phyloP scores from a whole-genome alignment of 176 grass and related monocot genomes.

The Eragrostis nindensis region DNA sequence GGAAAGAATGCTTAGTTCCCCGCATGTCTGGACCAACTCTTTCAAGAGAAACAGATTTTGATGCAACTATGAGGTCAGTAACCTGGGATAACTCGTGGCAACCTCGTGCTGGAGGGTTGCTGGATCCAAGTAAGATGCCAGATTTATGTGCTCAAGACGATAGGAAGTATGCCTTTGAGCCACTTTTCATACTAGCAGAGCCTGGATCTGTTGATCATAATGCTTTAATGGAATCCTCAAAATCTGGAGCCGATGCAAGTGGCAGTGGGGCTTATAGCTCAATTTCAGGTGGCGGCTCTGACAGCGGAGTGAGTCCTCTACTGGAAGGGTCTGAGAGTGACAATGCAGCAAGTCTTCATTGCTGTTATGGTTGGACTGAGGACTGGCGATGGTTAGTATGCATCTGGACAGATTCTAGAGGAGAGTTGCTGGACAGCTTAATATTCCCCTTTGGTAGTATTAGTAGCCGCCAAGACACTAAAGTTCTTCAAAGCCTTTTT shows the following conservation, averaged over 20 bases:
- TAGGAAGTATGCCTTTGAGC: conserved; percentile 91
- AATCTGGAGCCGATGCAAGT: conserved; percentile 67
- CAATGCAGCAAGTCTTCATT: conserved; percentile 78
- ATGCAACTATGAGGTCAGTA: conserved; percentile 78
- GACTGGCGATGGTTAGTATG: conserved; percentile 98
- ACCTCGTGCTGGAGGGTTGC: conserved; percentile 61
- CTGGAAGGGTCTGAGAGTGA: conserved; percentile 64
- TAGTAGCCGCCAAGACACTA: conserved; percentile 95
- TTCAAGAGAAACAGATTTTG: conserved; percentile 85
- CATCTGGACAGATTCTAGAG: conserved; percentile 97
- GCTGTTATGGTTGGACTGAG: conserved; percentile 99
- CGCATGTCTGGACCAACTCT: conserved; percentile 75
- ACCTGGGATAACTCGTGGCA: conserved; percentile 91
- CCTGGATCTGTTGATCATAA: conserved; percentile 78
- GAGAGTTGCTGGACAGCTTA: conserved; percentile 85
- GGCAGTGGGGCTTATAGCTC: conserved; percentile 52
- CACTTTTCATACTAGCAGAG: conserved; percentile 89
- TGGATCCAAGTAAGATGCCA: conserved; percentile 59
- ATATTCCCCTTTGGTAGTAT: conserved; percentile 97
- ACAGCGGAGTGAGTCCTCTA: conserved; percentile 54
- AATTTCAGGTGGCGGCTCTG: conserved; percentile 46
- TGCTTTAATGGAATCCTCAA: conserved; percentile 59
- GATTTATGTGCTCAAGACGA: conserved; percentile 83
- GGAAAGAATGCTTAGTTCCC: conserved; percentile 89
- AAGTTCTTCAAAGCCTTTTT: conserved; percentile 96